Evolutionary conservation across 306 rosid species (phyloP), one percentile per base, ranked within the genome.

Genomic region (Quercus berberidifolia): DNA sequence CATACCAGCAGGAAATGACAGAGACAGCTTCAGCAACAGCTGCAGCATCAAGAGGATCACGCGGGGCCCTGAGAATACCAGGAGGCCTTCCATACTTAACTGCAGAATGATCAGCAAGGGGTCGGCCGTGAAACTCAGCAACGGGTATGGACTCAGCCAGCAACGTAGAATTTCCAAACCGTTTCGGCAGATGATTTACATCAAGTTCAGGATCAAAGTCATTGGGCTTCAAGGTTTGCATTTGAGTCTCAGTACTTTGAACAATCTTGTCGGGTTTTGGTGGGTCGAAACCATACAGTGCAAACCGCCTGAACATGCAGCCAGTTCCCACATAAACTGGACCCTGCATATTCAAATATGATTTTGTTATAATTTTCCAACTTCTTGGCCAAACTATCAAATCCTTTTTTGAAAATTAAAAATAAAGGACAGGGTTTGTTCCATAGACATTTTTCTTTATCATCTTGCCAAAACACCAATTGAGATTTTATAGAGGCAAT

Each of bases 291-390:
- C 97, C 98, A 0, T 91, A 94, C 8, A 94, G 80, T 1, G 98
- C 97, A 71, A 89, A 94, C 23, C 97, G 58, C 79, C 98, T 78
- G 54, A 94, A 94, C 97, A 94, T 92, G 56, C 93, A 88, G 8
- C 98, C 97, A 0, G 98, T 94, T 78, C 98, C 98, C 38, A 94
- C 94, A 23, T 94, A 94, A 59, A 94, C 81, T 5, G 97, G 98
- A 35, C 98, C 98, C 84, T 89, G 86, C 49, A 60, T 7, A 60
- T 11, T 43, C 3, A 38, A 18, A 21, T 1, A 12, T 12, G 35
- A 21, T 12, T 28, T 19, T 12, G 69, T n/a, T 19, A 21, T 20
- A 63, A 63, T 63, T 26, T n/a, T 19, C 15, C 3, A 63, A 63
- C 15, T 12, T 13, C 54, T 49, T 2, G 38, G 2, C 6, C 35